phyloP scores from a whole-genome alignment of 2,329 filamentous ascomycete genomes.

The Purpureocillium takamizusanense region DNA sequence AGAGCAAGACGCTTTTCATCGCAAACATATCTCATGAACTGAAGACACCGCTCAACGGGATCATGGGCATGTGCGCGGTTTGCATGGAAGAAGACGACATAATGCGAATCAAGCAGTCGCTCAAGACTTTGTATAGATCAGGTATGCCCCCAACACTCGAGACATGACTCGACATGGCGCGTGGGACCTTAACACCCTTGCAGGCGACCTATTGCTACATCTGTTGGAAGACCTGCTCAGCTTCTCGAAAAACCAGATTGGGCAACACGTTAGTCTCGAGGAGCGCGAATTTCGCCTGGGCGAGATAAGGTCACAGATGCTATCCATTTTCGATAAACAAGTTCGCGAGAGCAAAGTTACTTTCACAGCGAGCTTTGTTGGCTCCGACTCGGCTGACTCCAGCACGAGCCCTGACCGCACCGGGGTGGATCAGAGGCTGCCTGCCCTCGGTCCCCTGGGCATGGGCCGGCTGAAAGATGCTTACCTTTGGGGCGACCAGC shows the following conservation, averaged over 20 bases:
- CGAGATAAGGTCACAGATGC: constrained; percentile 75
- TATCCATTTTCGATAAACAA: constrained; percentile 85
- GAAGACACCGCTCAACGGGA: constrained; percentile 91
- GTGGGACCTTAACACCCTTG: constrained; percentile 7
- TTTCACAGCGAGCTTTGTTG: constrained; percentile 63
- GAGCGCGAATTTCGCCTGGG: constrained; percentile 76
- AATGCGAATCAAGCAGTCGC: constrained; percentile 66
- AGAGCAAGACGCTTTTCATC: constrained; percentile 95
- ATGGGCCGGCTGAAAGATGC: constrained; percentile 69
- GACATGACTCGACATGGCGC: not conserved
- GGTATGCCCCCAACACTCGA: constrained; percentile 9
- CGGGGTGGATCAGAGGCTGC: constrained; percentile 30
- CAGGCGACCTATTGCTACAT: constrained; percentile 67
- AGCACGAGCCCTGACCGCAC: constrained; percentile 21
- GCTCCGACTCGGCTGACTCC: constrained; percentile 13
- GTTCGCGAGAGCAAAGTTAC: constrained; percentile 70
- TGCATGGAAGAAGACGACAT: constrained; percentile 88
- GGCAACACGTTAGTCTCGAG: constrained; percentile 71
- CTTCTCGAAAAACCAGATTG: constrained; percentile 92
- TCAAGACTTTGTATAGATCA: constrained; percentile 73
- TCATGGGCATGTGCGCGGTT: constrained; percentile 86
- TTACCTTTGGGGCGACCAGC: constrained; percentile 86
- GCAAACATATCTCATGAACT: constrained; percentile 86
- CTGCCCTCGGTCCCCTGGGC: constrained; percentile 55
- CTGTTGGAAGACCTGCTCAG: constrained; percentile 82